Evolutionary conservation across 257 asterid species (phyloP).

Genomic region (Primulina huaijiensis): DNA sequence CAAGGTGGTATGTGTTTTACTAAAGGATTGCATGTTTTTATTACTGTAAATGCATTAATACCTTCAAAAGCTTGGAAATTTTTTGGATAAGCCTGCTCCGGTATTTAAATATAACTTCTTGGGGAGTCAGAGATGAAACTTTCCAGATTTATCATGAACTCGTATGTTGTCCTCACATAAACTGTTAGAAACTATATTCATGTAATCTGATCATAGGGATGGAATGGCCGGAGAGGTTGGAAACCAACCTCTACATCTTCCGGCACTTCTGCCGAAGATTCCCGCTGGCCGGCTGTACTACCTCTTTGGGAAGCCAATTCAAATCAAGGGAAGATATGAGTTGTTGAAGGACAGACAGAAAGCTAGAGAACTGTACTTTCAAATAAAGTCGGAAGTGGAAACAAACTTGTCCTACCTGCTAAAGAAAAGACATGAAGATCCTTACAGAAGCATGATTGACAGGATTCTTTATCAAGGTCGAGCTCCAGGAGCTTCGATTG

Average conservation of each 20-base stretch:
- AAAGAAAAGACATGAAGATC: slow-evolving; percentile 47
- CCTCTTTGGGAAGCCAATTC: slow-evolving; percentile 50
- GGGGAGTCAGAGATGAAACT: no score
- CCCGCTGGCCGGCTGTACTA: slow-evolving; percentile 48
- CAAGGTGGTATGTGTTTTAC: no score
- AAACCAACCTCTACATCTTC: slow-evolving; percentile 34
- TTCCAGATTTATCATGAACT: no score
- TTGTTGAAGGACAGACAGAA: slow-evolving; percentile 34
- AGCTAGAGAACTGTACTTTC: slow-evolving; percentile 38
- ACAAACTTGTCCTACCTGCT: slow-evolving; percentile 35
- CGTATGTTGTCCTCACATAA: no score
- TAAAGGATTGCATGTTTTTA: slow-evolving; percentile 22
- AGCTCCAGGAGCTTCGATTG: slow-evolving; percentile 31
- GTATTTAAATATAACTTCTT: no score
- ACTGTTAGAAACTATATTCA: neutral
- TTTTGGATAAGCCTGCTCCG: no score
- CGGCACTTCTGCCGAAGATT: slow-evolving; percentile 46
- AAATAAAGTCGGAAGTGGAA: slow-evolving; percentile 44
- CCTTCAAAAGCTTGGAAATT: no score
- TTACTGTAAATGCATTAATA: no score
- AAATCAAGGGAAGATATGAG: slow-evolving; percentile 38
- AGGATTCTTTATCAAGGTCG: slow-evolving; percentile 28
- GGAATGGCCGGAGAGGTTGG: slow-evolving; percentile 41
- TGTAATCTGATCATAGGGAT: slow-evolving; percentile 19
- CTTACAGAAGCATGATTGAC: slow-evolving; percentile 39